Base-by-base conservation (phyloP, 2,329 filamentous ascomycete genomes). In the Xylaria sp. region DNA sequence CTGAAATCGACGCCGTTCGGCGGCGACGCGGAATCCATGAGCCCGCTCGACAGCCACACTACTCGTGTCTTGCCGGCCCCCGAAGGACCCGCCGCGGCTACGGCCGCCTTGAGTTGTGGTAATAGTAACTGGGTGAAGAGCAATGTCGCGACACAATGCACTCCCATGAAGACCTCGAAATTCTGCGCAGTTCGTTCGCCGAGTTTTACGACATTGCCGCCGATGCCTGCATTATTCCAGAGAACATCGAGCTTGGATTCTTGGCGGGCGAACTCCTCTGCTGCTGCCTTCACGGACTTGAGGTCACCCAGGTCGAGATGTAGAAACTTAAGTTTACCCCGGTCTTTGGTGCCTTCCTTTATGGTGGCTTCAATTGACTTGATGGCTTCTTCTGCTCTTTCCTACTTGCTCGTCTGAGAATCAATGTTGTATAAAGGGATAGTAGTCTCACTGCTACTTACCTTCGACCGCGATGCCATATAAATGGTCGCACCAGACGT, bases 401-500 rank as follows among this genome's bases (percentile, higher is more conserved):
- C 72, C 71, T 80, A 73, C 70, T 34, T 71, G 68, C 36, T 23
- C 12, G 25, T 30, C 45, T 72, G 72, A 76, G 76, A n/a, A 76
- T 55, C 60, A 74, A 76, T 72, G 13, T 9, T 12, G 36, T 36
- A 39, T 57, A 13, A n/a, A 18, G 10, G 23, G 13, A 10, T 18
- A 12, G 32, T 39, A n/a, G 23, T 8, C 43, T 46, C 28, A 15
- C 25, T 13, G 48, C 36, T 30, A 62, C 69, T 34, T 18, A 74
- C 75, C 69, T 74, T 71, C 2, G 75, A 78, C 55, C 86, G 82
- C 2, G 81, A 82, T 9, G 85, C 84, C 60, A 88, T 76, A 73
- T 89, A 89, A 10, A 88, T 80, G 0, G 81, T 87, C 23, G 79
- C 86, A 23, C 85, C 84, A 3, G 80, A 81, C 0, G 76, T 73